Conservation (phyloP, 768 basidiomycete species). For the Auriscalpium orientale region DNA sequence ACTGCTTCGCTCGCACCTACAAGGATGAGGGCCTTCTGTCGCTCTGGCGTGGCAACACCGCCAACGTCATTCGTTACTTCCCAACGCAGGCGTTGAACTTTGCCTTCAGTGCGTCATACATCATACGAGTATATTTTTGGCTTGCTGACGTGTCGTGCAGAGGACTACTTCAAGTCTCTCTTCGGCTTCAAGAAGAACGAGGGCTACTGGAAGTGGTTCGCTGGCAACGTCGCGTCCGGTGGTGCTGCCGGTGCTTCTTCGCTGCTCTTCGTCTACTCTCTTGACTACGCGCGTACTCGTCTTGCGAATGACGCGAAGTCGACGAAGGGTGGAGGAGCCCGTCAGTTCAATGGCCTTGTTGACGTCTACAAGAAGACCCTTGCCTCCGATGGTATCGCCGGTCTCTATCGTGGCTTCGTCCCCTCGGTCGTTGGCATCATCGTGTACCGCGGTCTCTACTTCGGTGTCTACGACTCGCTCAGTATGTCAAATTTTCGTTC, state of each 20-base stretch:
- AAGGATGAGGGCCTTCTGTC: conserved; percentile 91
- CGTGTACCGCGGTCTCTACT: conserved; percentile 99
- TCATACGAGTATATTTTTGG: neutral
- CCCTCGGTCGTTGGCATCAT: conserved; percentile 99
- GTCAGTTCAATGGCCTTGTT: conserved; percentile 98
- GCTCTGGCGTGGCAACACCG: conserved; percentile 99
- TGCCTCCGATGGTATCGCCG: conserved; percentile 93
- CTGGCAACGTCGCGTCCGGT: conserved; percentile 96
- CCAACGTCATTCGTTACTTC: conserved; percentile 99
- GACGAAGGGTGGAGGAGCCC: conserved; percentile 80
- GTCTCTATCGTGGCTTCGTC: conserved; percentile 99
- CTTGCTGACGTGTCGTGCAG: conserved; percentile 32
- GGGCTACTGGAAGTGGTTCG: conserved; percentile 98
- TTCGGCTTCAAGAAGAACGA: conserved; percentile 99
- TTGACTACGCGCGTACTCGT: conserved; percentile 99
- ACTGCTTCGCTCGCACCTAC: conserved; percentile 92
- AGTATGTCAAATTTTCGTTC: conserved; percentile 43
- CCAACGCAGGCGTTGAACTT: conserved; percentile 99
- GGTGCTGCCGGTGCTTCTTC: conserved; percentile 99
- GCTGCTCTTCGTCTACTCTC: conserved; percentile 98
- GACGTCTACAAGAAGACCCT: conserved; percentile 98
- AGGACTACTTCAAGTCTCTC: conserved; percentile 98
- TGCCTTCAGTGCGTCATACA: conserved; percentile 81
- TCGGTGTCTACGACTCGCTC: conserved; percentile 93
- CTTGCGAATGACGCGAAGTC: conserved; percentile 98